Evolutionary conservation across 1,139 yeast genomes (phyloP).

Genomic region (Diutina ranongensis): DNA sequence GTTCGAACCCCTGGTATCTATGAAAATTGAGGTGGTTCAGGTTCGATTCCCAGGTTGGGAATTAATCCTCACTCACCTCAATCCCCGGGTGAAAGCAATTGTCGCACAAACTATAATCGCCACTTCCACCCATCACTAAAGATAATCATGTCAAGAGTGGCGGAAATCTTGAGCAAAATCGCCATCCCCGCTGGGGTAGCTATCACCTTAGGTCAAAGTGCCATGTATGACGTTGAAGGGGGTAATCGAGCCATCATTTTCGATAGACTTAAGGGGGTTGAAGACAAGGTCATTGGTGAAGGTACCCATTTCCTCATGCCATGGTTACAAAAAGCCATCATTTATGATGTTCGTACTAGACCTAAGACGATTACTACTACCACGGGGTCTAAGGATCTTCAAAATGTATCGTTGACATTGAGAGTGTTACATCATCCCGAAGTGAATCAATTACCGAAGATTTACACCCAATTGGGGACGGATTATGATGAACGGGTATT

Average conservation of each 20-base stretch:
- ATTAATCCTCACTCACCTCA: no score
- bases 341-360: conserved; percentile 81
- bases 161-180: conserved; percentile 30
- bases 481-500: conserved; percentile 96
- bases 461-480: conserved; percentile 83
- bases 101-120: background rate
- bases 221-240: conserved; percentile 89
- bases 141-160: conserved; percentile 20
- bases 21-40: no score
- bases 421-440: conserved; percentile 94
- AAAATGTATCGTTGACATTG: conserved; percentile 86
- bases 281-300: conserved; percentile 79
- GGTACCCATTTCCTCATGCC: conserved; percentile 95
- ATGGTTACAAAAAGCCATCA: conserved; percentile 87
- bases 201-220: conserved; percentile 53
- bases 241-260: conserved; percentile 94
- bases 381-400: conserved; percentile 95
- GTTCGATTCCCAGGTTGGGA: no score
- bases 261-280: conserved; percentile 85
- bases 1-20: no score
- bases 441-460: conserved; percentile 65
- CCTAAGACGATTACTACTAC: conserved; percentile 92
- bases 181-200: conserved; percentile 67
- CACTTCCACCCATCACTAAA: background rate
- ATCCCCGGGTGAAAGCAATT: no score